Percentiles rank a stretch among this genome's conserved stretches.
Evolutionary conservation across 805 yeast genomes (phyloP).

Genomic region (Zygoascus ofunaensis): DNA sequence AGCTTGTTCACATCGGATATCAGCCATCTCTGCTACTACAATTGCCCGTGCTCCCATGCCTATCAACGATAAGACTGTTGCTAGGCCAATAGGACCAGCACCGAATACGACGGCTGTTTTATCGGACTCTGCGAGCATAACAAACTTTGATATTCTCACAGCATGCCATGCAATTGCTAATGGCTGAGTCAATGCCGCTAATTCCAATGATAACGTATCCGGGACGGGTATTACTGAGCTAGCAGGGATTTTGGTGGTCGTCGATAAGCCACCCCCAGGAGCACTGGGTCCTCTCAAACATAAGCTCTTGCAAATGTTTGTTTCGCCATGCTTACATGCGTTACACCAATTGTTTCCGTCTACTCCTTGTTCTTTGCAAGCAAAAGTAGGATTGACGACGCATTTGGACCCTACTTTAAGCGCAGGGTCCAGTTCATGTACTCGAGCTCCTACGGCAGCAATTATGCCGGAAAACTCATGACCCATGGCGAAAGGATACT

Average conservation of each 20-base stretch:
- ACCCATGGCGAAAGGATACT: conserved; percentile 42
- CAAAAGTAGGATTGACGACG: conserved; percentile 53
- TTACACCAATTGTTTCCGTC: conserved; percentile 29
- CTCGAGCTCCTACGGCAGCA: conserved; percentile 38
- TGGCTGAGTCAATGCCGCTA: conserved; percentile 51
- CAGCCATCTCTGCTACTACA: conserved; percentile 44
- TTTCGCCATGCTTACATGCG: conserved; percentile 41
- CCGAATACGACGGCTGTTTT: conserved; percentile 43
- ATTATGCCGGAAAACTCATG: conserved; percentile 47
- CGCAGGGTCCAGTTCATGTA: conserved; percentile 26
- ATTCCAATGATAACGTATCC: conserved; percentile 32
- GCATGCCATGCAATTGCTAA: conserved; percentile 56
- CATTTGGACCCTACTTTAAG: conserved; percentile 49
- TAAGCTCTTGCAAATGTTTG: conserved; percentile 37
- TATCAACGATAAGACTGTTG: conserved; percentile 41
- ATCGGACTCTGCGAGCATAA: conserved; percentile 25
- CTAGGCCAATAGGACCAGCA: conserved; percentile 48
- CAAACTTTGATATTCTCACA: conserved; percentile 33
- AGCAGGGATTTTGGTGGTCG: conserved; percentile 36
- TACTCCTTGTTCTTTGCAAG: conserved; percentile 33
- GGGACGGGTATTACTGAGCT: conserved; percentile 37
- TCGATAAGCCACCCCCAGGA: conserved; percentile 47
- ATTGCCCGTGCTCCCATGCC: conserved; percentile 38
- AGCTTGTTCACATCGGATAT: conserved; percentile 35
- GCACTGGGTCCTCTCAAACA: conserved; percentile 50